phyloP scores from a whole-genome alignment of 441 rosid species.

The Pelargonium cotyledonis region DNA sequence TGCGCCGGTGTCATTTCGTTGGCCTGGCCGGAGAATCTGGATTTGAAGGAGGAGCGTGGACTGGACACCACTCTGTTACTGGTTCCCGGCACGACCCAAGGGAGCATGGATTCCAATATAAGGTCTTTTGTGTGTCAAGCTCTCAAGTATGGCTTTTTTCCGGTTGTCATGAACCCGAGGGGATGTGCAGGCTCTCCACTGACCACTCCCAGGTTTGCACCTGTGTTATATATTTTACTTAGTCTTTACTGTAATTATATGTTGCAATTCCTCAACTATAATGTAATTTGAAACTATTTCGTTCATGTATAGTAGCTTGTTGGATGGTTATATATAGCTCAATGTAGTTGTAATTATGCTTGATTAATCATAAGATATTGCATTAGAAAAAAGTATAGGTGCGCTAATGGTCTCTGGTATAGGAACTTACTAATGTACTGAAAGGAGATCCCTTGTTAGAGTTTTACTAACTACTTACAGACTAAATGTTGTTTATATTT shows the following conservation, averaged over 20 bases:
- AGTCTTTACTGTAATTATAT: not conserved
- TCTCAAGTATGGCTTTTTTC: conserved; percentile 60
- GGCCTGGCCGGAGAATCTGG: conserved; percentile 87
- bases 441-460: too few species aligned
- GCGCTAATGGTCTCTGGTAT: too few species aligned
- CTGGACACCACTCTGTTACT: conserved; percentile 73
- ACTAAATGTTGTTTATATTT: not conserved
- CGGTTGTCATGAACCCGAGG: conserved; percentile 93
- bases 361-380: not conserved
- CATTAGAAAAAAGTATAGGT: too few species aligned
- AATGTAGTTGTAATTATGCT: not conserved
- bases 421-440: too few species aligned
- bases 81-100: conserved; percentile 75
- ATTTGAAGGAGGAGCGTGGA: conserved; percentile 69
- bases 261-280: not conserved
- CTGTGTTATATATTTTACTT: too few species aligned
- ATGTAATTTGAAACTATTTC: not conserved
- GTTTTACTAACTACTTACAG: not conserved
- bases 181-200: conserved; percentile 96
- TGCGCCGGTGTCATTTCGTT: conserved; percentile 75
- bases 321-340: too few species aligned
- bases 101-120: conserved; percentile 56
- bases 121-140: conserved; percentile 58
- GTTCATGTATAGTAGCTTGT: not conserved
- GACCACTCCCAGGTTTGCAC: conserved; percentile 63